Conservation (phyloP, 306 rosid genomes). For the Glycine soja region DNA sequence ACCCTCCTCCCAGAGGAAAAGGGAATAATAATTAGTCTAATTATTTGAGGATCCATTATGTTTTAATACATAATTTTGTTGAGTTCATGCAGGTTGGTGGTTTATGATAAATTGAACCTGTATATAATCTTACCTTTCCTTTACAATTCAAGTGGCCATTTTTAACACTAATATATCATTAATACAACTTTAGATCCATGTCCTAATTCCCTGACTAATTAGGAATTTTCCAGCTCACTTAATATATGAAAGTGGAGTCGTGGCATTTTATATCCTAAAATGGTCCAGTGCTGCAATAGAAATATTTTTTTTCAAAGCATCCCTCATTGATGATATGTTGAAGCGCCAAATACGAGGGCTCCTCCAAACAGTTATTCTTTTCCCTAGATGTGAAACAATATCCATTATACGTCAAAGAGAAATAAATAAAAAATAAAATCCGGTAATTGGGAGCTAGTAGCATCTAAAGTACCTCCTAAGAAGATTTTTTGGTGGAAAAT, state of each 20-base stretch:
- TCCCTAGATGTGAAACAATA: too few species aligned
- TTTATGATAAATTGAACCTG: background rate
- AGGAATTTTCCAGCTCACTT: constrained; percentile 26
- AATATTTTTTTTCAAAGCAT: too few species aligned
- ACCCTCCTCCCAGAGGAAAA: background rate
- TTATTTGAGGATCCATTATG: background rate
- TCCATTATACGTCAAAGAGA: too few species aligned
- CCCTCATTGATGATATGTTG: too few species aligned
- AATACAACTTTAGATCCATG: constrained; percentile 22
- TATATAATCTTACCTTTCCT: background rate
- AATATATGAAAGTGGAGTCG: constrained; percentile 30
- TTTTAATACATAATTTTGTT: background rate
- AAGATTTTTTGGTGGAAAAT: background rate
- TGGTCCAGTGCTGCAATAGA: too few species aligned
- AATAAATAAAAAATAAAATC: too few species aligned
- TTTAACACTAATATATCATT: background rate
- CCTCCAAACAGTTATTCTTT: background rate
- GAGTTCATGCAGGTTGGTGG: background rate
- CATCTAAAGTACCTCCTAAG: too few species aligned
- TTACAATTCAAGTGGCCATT: constrained; percentile 31
- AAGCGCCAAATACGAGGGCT: background rate
- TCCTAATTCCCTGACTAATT: background rate
- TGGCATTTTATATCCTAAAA: constrained; percentile 36
- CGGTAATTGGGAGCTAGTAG: too few species aligned
- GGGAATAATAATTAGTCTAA: constrained; percentile 2